Percentiles rank a stretch among this genome's conserved stretches.
Evolutionary conservation across 2,329 filamentous ascomycete species (phyloP).

Genomic region (Penicillium sp.): DNA sequence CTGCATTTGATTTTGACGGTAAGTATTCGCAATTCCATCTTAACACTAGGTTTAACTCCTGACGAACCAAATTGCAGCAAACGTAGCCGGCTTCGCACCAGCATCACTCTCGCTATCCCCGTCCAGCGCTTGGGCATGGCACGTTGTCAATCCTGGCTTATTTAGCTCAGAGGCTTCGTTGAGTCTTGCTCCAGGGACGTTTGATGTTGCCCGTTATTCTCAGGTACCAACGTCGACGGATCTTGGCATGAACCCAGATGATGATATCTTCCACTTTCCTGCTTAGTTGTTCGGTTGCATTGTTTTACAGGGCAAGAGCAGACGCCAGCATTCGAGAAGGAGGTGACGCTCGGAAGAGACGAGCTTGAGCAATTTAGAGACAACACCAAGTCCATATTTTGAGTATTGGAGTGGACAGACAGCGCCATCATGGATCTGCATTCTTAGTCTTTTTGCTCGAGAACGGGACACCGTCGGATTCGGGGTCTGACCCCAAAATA

Average conservation of each 20-base stretch:
- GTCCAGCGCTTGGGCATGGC: constrained; percentile 10
- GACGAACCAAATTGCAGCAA: neutral
- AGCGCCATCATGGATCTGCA: too few species aligned
- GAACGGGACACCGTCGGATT: too few species aligned
- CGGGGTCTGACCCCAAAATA: too few species aligned
- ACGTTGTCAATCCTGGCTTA: constrained; percentile 9
- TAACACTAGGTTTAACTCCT: neutral
- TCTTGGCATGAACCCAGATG: neutral
- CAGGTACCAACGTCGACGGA: neutral
- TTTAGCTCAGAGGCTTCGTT: constrained; percentile 11
- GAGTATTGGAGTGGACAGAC: too few species aligned
- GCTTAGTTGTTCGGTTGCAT: neutral
- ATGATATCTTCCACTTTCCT: neutral
- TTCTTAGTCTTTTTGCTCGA: too few species aligned
- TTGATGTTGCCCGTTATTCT: neutral
- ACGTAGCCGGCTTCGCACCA: neutral
- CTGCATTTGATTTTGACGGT: constrained; percentile 6
- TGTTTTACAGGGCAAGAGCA: too few species aligned
- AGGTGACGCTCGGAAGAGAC: too few species aligned
- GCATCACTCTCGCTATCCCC: constrained; percentile 7
- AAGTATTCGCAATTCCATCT: neutral
- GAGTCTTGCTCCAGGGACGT: constrained; percentile 1
- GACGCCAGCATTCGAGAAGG: too few species aligned
- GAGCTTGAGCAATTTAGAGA: too few species aligned
- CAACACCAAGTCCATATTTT: too few species aligned